phyloP scores from a whole-genome alignment of 805 yeast genomes.

The Komagataella ulmi region DNA sequence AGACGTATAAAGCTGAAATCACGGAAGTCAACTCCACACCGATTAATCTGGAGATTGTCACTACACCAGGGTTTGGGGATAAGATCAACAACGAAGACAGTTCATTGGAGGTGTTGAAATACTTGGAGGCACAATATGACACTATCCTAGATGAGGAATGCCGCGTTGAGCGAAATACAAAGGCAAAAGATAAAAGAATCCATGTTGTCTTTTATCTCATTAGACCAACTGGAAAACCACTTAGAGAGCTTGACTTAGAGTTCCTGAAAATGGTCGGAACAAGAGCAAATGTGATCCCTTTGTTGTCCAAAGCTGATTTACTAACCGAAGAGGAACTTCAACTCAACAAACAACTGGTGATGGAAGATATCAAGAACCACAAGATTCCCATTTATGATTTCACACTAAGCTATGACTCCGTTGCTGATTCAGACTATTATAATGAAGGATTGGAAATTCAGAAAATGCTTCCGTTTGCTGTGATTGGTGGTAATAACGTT shows the following conservation, averaged over 20 bases:
- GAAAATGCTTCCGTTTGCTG: slow-evolving; percentile 65
- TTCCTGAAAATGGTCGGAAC: slow-evolving; percentile 54
- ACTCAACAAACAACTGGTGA: slow-evolving; percentile 30
- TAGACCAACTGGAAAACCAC: slow-evolving; percentile 52
- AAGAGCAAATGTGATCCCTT: slow-evolving; percentile 72
- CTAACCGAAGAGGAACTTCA: slow-evolving; percentile 39
- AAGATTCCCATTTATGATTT: slow-evolving; percentile 16
- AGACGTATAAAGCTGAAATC: slow-evolving; percentile 26
- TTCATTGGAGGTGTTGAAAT: slow-evolving; percentile 48
- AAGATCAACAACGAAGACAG: slow-evolving; percentile 47
- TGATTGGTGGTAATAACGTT: slow-evolving; percentile 74
- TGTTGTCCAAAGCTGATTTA: slow-evolving; percentile 70
- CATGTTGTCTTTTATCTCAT: slow-evolving; percentile 82
- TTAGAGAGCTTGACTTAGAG: slow-evolving; percentile 57
- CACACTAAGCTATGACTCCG: slow-evolving; percentile 11
- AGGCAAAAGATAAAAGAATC: slow-evolving; percentile 50
- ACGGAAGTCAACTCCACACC: slow-evolving; percentile 40
- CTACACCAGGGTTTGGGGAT: slow-evolving; percentile 62
- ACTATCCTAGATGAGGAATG: slow-evolving; percentile 60
- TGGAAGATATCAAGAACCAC: slow-evolving; percentile 23
- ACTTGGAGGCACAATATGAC: slow-evolving; percentile 67
- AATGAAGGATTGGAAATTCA: slow-evolving; percentile 6
- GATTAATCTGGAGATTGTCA: slow-evolving; percentile 49
- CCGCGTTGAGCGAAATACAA: slow-evolving; percentile 33
- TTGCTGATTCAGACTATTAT: background rate